A percentile compares a stretch with the other conserved stretches of the same genome.
Conservation (phyloP, 352 stramenopile species). For the Blastocystis sp. region DNA sequence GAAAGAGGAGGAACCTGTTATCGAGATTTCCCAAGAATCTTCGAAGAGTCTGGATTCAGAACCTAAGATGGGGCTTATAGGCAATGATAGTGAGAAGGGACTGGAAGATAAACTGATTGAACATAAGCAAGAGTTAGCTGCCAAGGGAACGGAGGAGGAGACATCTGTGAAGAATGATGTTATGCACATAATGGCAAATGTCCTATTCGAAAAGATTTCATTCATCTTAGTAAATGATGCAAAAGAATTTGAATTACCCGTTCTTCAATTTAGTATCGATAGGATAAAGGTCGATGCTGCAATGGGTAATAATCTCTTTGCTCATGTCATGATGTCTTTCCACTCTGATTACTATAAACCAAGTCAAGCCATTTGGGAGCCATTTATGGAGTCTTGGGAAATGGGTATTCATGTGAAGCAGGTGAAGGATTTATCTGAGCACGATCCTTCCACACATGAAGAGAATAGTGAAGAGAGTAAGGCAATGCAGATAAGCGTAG, state of each 20-base stretch:
- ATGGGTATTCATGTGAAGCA: constrained; percentile 39
- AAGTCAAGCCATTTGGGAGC: constrained; percentile 53
- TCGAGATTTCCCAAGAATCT: not conserved
- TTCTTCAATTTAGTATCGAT: constrained; percentile 43
- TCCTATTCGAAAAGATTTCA: constrained; percentile 40
- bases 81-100: not conserved
- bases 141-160: not conserved
- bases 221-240: constrained; percentile 59
- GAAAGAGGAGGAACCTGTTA: not conserved
- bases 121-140: not conserved
- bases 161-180: not conserved
- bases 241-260: constrained; percentile 10
- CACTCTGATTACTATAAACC: constrained; percentile 43
- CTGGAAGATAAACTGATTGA: not conserved
- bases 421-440: constrained; percentile 26
- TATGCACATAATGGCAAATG: constrained; percentile 32
- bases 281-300: constrained; percentile 36
- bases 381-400: constrained; percentile 57
- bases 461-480: not conserved
- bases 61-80: not conserved
- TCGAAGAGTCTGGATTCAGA: not conserved
- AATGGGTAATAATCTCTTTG: constrained; percentile 28
- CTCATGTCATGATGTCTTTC: constrained; percentile 1
- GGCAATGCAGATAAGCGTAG: constrained; percentile 14
- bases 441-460: not conserved